Conservation (phyloP, 176 grass and related monocot genomes). For the Leersia perrieri region DNA sequence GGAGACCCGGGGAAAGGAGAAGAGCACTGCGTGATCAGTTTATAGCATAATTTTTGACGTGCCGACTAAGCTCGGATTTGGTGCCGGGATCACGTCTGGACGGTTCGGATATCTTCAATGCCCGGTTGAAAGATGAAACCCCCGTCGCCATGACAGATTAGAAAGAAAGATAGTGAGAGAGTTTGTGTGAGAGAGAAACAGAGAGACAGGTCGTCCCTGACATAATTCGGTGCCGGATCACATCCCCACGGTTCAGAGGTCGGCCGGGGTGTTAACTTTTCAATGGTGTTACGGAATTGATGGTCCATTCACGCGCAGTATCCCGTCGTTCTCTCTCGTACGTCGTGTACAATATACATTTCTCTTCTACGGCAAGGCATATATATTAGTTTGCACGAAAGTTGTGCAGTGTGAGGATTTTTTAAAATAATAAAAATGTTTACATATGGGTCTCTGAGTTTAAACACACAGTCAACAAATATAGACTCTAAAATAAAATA, state of each 20-base stretch:
- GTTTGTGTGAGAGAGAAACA: no score
- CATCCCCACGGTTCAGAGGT: not conserved
- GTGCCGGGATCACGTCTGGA: constrained; percentile 5
- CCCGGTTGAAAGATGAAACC: not conserved
- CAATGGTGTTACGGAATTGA: not conserved
- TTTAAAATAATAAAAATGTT: no score
- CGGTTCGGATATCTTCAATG: not conserved
- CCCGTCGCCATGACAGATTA: not conserved
- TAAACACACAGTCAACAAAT: no score
- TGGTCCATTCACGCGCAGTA: not conserved
- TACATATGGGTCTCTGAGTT: no score
- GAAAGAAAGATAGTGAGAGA: no score
- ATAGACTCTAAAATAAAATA: no score
- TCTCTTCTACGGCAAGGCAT: not conserved
- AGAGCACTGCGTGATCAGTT: no score
- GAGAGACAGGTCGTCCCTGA: not conserved
- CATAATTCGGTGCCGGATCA: not conserved
- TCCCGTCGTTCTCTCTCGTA: not conserved
- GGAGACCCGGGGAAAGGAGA: no score
- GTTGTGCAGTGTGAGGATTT: no score
- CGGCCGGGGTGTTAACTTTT: not conserved
- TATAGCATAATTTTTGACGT: not conserved
- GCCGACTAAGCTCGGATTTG: not conserved
- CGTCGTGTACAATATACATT: not conserved
- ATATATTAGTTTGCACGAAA: no score